Conservation (phyloP, 2,329 filamentous ascomycete genomes). For the Dactylella cylindrospora region DNA sequence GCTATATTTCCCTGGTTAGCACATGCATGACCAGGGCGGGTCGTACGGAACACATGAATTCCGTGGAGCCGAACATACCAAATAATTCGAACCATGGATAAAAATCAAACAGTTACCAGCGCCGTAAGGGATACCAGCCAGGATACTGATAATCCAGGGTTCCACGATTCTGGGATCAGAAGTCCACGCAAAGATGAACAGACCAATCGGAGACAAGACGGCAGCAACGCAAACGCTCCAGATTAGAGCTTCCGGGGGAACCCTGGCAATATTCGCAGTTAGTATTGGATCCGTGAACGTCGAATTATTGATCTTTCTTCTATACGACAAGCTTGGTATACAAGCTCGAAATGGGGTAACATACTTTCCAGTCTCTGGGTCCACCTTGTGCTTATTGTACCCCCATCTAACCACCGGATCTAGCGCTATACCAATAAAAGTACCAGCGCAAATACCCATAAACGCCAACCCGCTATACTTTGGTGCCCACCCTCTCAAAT, state of each 20-base stretch:
- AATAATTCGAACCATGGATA: slow-evolving; percentile 79
- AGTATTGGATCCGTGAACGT: neutral
- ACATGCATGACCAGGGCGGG: too few species aligned
- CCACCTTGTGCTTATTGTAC: slow-evolving; percentile 73
- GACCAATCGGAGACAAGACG: slow-evolving; percentile 71
- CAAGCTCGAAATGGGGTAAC: too few species aligned
- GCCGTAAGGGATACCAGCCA: slow-evolving; percentile 78
- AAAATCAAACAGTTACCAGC: slow-evolving; percentile 75
- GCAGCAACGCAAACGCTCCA: slow-evolving; percentile 76
- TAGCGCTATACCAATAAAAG: slow-evolving; percentile 57
- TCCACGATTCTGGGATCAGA: slow-evolving; percentile 73
- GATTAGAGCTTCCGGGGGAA: slow-evolving; percentile 75
- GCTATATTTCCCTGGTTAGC: too few species aligned
- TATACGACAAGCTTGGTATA: too few species aligned
- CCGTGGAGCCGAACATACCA: slow-evolving; percentile 64
- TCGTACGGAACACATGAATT: too few species aligned
- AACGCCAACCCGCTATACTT: slow-evolving; percentile 77
- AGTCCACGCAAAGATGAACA: slow-evolving; percentile 87
- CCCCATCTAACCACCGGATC: slow-evolving; percentile 73
- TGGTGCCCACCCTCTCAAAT: slow-evolving; percentile 72
- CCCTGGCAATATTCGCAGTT: slow-evolving; percentile 5
- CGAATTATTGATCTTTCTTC: neutral
- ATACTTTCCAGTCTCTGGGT: slow-evolving; percentile 70
- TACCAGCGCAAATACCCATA: slow-evolving; percentile 66
- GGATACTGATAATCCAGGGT: slow-evolving; percentile 71